phyloP scores from a whole-genome alignment of 1,284 basidiomycete species.

The Puccinia hordei region DNA sequence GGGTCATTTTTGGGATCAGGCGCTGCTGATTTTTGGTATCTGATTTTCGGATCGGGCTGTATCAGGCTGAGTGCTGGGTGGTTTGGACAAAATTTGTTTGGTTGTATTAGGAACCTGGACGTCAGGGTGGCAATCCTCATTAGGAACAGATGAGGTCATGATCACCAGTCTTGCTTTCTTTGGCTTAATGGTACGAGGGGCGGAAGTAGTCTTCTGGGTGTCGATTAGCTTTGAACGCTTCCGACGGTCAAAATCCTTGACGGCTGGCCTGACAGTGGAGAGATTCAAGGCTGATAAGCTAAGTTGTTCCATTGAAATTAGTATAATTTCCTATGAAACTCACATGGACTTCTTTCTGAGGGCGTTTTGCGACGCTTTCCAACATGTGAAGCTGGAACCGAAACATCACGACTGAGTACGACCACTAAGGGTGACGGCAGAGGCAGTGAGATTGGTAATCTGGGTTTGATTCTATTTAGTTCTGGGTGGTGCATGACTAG shows the following conservation, averaged over 20 bases:
- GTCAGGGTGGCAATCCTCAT: too few species aligned
- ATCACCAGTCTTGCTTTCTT: background rate
- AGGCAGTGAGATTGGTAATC: too few species aligned
- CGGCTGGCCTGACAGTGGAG: background rate
- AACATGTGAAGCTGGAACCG: background rate
- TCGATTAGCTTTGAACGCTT: conserved; percentile 11
- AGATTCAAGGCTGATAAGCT: too few species aligned
- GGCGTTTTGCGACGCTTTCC: background rate
- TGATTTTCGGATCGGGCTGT: background rate
- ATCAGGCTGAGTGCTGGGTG: background rate
- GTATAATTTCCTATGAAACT: conserved; percentile 4
- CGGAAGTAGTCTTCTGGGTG: background rate
- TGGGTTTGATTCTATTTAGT: too few species aligned
- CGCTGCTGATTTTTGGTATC: too few species aligned
- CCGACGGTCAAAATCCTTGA: background rate
- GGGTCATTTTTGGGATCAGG: too few species aligned
- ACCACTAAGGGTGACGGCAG: background rate
- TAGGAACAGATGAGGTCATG: background rate
- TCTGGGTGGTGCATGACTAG: too few species aligned
- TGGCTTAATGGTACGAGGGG: background rate
- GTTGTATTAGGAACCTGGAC: background rate
- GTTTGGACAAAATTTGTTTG: too few species aligned
- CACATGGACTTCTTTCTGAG: background rate
- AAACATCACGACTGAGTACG: background rate
- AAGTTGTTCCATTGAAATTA: too few species aligned